phyloP scores from a whole-genome alignment of 2,329 filamentous ascomycete genomes.

The Coniochaeta sp. region DNA sequence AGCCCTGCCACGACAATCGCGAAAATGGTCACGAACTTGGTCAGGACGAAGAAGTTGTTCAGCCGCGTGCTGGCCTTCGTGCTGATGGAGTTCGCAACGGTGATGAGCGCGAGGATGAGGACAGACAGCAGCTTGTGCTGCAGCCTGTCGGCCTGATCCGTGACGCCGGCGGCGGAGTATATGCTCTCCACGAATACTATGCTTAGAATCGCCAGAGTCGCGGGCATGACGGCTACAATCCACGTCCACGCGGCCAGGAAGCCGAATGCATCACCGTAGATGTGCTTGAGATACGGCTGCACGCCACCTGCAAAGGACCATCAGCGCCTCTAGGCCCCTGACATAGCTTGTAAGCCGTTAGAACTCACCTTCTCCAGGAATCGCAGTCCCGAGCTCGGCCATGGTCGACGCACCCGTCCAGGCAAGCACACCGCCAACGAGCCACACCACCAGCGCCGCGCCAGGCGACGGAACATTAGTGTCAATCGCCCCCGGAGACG shows the following conservation, averaged over 20 bases:
- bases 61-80: slow-evolving; percentile 46
- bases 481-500: slow-evolving; percentile 55
- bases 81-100: slow-evolving; percentile 46
- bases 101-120: slow-evolving; percentile 35
- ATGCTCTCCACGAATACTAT: slow-evolving; percentile 57
- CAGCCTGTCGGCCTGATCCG: slow-evolving; percentile 32
- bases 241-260: slow-evolving; percentile 60
- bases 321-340: not conserved
- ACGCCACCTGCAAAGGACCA: slow-evolving; percentile 35
- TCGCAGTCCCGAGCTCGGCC: slow-evolving; percentile 55
- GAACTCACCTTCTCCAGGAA: slow-evolving; percentile 47
- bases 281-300: slow-evolving; percentile 53
- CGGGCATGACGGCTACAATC: slow-evolving; percentile 57
- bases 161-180: slow-evolving; percentile 42
- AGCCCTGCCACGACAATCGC: slow-evolving; percentile 41
- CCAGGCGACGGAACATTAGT: slow-evolving; percentile 56
- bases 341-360: not conserved
- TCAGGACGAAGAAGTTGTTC: slow-evolving; percentile 47
- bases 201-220: slow-evolving; percentile 54
- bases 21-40: slow-evolving; percentile 43
- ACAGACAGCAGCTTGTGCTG: slow-evolving; percentile 44
- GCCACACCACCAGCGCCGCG: slow-evolving; percentile 50
- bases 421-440: slow-evolving; percentile 52
- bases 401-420: slow-evolving; percentile 58
- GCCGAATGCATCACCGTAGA: slow-evolving; percentile 54